Evolutionary conservation across 169 alveolate genomes (phyloP).

Genomic region (Nephromyces sp.): DNA sequence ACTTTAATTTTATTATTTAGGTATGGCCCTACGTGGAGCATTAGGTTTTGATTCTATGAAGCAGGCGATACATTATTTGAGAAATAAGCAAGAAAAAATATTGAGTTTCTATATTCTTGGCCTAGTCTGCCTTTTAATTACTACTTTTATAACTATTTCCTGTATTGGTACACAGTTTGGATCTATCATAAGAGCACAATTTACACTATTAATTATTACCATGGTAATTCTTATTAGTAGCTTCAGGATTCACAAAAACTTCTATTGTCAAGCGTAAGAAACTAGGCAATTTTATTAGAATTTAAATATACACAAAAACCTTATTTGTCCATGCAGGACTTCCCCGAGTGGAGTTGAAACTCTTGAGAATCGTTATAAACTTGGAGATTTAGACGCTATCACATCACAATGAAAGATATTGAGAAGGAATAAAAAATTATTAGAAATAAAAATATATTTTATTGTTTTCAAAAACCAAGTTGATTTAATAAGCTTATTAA

Average conservation of each 20-base stretch:
- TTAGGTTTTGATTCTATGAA: conserved; percentile 8
- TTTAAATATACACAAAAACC: not conserved
- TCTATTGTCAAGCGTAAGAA: not conserved
- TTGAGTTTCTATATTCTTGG: not conserved
- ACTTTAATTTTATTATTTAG: not conserved
- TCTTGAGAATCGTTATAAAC: conserved; percentile 1
- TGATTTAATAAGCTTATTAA: too few relatives aligned
- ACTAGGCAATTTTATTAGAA: not conserved
- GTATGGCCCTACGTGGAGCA: conserved; percentile 28
- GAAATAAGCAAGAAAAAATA: conserved; percentile 8
- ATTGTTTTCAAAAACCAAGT: too few relatives aligned
- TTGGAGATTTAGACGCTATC: conserved; percentile 16
- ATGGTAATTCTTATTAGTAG: conserved; percentile 7
- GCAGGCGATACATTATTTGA: not conserved
- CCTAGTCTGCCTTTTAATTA: conserved; percentile 5
- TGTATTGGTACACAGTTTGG: not conserved
- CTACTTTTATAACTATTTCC: conserved; percentile 5
- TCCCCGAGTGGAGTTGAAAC: conserved; percentile 6
- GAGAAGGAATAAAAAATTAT: too few relatives aligned
- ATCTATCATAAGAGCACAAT: not conserved
- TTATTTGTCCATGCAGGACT: conserved; percentile 4
- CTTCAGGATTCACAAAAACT: not conserved
- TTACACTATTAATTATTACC: not conserved
- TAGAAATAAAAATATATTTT: too few relatives aligned
- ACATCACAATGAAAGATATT: too few relatives aligned